Evolutionary conservation across 805 yeast genomes (phyloP), one percentile per base, ranked within the genome.

Genomic region (Suhomyces pyralidae): DNA sequence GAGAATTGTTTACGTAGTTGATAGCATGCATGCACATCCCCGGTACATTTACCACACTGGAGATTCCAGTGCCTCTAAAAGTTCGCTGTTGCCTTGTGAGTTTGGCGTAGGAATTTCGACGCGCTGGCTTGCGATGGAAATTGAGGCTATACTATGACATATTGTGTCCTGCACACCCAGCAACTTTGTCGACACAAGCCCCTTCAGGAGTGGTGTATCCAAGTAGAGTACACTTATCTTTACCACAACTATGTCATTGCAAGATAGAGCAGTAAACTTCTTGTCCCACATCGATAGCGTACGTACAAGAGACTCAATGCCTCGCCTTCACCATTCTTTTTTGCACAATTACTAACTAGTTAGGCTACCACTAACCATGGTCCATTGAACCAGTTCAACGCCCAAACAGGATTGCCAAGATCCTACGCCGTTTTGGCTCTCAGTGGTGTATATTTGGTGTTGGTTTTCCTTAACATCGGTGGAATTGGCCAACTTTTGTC

Each of bases 401-500:
- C 59, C 34, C 73, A 71, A 50, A 70, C 79, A n/a, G 79, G 79
- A 1, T 71, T 76, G 61, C 97, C 98, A 68, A 87, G 92, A 79
- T 86, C 96, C 2, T 94, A 93, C 66, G 87, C 89, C 40, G 87
- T 85, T 19, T 70, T 87, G 51, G 93, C 85, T 24, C 78, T 80
- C 25, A 85, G 76, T 34, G 84, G 70, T 5, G 64, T 83, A 46
- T 94, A 94, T 76, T 77, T 92, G 58, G 72, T 92, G 42, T 69
- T 93, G 62, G 84, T 92, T 54, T 90, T 93, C 73, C 76, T 92
- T 64, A 96, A 94, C 74, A 76, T 92, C 61, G 98, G 97, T 57
- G 98, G 97, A 26, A 78, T 94, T 63, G 99, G 99, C 56, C 96
- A 92, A 76, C 83, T 94, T 64, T 80, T 94, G 60, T 88, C 97